Conservation (phyloP, 192 early-diverging fungal genomes). For the Entophlyctis helioformis region DNA sequence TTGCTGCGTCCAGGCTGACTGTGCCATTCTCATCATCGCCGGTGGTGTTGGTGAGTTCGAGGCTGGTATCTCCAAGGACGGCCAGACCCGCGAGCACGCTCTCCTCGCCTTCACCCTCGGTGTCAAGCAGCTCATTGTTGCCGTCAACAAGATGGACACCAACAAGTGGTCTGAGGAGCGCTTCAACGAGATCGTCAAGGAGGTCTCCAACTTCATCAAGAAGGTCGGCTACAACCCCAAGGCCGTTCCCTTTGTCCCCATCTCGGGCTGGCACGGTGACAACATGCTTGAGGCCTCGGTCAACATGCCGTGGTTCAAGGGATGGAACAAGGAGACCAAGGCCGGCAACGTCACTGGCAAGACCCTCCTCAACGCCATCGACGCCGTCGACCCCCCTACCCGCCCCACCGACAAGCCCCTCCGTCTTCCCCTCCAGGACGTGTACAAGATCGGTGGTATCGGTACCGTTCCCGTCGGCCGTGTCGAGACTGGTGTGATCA, state of each 20-base stretch:
- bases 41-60: constrained; percentile 84
- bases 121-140: constrained; percentile 97
- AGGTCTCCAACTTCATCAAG: constrained; percentile 91
- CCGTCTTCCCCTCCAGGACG: constrained; percentile 93
- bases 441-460: constrained; percentile 98
- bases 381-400: constrained; percentile 82
- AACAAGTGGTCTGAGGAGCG: constrained; percentile 90
- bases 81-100: constrained; percentile 99
- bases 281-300: constrained; percentile 90
- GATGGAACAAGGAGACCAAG: constrained; percentile 89
- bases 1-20: constrained; percentile 81
- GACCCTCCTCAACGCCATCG: constrained; percentile 91
- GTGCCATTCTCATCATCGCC: constrained; percentile 92
- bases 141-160: constrained; percentile 99
- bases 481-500: constrained; percentile 40
- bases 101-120: constrained; percentile 95
- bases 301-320: constrained; percentile 97
- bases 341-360: constrained; percentile 42
- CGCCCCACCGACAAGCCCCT: constrained; percentile 90
- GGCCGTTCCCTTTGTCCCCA: constrained; percentile 88
- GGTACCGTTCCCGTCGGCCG: constrained; percentile 95
- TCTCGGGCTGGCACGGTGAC: constrained; percentile 97
- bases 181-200: constrained; percentile 94
- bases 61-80: constrained; percentile 98
- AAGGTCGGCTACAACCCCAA: constrained; percentile 94